phyloP scores from a whole-genome alignment of 1,139 yeast species.

The Taphrina deformans region DNA sequence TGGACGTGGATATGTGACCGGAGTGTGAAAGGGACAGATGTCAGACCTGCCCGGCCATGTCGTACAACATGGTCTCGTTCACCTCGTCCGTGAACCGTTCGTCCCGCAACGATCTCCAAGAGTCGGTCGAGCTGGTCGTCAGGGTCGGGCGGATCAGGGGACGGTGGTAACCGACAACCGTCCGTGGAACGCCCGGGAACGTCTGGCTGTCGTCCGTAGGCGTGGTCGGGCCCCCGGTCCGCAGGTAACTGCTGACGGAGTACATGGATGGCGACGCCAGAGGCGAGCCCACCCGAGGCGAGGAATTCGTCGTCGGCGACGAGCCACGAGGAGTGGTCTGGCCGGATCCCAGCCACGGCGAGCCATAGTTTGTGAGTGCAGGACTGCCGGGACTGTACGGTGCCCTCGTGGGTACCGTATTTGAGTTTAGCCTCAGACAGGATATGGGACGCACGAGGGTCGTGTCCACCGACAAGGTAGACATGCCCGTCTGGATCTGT shows the following conservation, averaged over 20 bases:
- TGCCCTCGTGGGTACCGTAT: not conserved
- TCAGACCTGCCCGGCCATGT: slow-evolving; percentile 6
- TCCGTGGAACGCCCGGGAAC: not conserved
- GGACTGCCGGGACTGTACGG: not conserved
- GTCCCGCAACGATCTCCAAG: slow-evolving; percentile 5
- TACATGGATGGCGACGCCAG: not conserved
- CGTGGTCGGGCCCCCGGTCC: not conserved
- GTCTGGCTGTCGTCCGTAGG: slow-evolving; percentile 2
- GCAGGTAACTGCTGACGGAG: not conserved
- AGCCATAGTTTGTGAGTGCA: not conserved
- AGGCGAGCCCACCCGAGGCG: not conserved
- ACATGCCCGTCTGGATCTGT: slow-evolving; percentile 3
- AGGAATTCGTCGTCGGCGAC: not conserved
- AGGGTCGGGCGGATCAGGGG: not conserved
- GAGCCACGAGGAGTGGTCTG: not conserved
- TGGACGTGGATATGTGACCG: no score
- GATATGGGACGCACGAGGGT: slow-evolving; percentile 8
- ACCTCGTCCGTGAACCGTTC: not conserved
- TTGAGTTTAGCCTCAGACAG: not conserved
- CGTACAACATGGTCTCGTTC: slow-evolving; percentile 4
- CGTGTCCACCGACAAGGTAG: slow-evolving; percentile 8
- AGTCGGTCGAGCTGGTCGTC: not conserved
- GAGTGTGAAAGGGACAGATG: no score
- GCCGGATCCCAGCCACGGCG: not conserved
- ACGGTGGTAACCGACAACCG: not conserved